These are phyloP conservation scores for Neolentinus lepideus DNA, from an alignment of 1,284 basidiomycete genomes.

Conservation along the genomic window DNA sequence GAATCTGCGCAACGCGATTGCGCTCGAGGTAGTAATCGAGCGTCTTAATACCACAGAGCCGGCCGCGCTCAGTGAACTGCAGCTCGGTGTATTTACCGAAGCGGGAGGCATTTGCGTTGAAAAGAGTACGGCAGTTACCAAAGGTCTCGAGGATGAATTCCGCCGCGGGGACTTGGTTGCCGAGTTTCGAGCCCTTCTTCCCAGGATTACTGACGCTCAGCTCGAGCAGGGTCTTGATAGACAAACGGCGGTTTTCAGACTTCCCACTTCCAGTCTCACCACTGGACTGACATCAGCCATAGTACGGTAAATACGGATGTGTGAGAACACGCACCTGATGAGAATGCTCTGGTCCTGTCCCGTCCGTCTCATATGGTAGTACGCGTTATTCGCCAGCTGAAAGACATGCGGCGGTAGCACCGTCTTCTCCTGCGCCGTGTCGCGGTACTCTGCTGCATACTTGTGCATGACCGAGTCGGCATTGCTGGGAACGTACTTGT, in stretches of 20 bases:
- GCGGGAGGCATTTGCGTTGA: constrained; percentile 88
- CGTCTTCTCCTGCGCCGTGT: constrained; percentile 36
- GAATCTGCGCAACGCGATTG: constrained; percentile 73
- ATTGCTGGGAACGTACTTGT: constrained; percentile 78
- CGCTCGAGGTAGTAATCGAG: constrained; percentile 97
- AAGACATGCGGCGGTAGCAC: constrained; percentile 71
- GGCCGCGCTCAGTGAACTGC: constrained; percentile 88
- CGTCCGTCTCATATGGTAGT: constrained; percentile 95
- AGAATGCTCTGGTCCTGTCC: constrained; percentile 89
- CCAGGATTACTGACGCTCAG: constrained; percentile 84
- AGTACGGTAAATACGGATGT: background rate
- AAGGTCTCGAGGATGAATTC: constrained; percentile 95
- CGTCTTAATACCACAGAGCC: constrained; percentile 87
- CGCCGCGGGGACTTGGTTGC: constrained; percentile 81
- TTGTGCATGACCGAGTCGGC: constrained; percentile 78
- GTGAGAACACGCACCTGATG: constrained; percentile 62
- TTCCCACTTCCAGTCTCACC: constrained; percentile 94
- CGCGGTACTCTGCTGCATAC: constrained; percentile 69
- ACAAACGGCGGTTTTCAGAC: constrained; percentile 84
- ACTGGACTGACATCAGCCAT: constrained; percentile 30
- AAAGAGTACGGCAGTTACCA: constrained; percentile 83
- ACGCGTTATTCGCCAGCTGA: constrained; percentile 83
- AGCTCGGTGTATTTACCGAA: constrained; percentile 93
- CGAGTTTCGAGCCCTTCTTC: constrained; percentile 90
- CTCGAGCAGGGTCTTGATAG: constrained; percentile 86